Percentiles rank a stretch among this genome's conserved stretches.
Conservation (phyloP, 441 rosid species). For the Breynia disticha region DNA sequence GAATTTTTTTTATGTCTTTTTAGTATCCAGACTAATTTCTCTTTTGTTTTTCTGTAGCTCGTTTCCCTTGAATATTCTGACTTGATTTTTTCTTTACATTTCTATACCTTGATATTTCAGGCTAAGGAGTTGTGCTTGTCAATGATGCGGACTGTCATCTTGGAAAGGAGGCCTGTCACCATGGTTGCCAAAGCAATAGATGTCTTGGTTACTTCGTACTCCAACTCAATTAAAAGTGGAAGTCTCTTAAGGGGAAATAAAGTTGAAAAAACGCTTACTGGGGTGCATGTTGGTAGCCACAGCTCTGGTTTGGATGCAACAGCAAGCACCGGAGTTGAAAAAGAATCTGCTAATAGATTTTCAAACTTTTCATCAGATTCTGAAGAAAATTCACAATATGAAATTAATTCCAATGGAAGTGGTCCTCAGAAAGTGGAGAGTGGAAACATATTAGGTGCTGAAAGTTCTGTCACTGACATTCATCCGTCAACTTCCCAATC, state of each 20-base stretch:
- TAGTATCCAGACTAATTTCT: no score
- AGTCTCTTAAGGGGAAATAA: slow-evolving; percentile 52
- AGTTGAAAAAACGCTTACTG: slow-evolving; percentile 34
- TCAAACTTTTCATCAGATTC: slow-evolving; percentile 37
- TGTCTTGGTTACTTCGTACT: slow-evolving; percentile 65
- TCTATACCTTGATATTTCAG: slow-evolving; percentile 32
- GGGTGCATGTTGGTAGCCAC: slow-evolving; percentile 22
- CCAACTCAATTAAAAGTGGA: slow-evolving; percentile 63
- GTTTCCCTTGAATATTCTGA: no score
- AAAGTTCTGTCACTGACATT: slow-evolving; percentile 24
- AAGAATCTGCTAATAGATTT: slow-evolving; percentile 28
- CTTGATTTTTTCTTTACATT: no score
- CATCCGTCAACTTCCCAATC: slow-evolving; percentile 26
- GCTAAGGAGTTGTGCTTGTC: slow-evolving; percentile 83
- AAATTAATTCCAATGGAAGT: slow-evolving; percentile 22
- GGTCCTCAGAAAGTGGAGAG: slow-evolving; percentile 31
- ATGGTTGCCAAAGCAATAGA: slow-evolving; percentile 74
- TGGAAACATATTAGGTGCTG: slow-evolving; percentile 23
- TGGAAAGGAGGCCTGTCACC: slow-evolving; percentile 81
- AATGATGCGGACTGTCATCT: slow-evolving; percentile 55
- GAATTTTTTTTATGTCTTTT: no score
- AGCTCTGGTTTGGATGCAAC: slow-evolving; percentile 24
- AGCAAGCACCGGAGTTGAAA: slow-evolving; percentile 24
- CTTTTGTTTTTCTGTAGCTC: no score
- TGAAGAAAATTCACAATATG: slow-evolving; percentile 34